Evolutionary conservation across 805 yeast species (phyloP), one percentile per base, ranked within the genome.

Genomic region (Wickerhamomyces xylosicus): DNA sequence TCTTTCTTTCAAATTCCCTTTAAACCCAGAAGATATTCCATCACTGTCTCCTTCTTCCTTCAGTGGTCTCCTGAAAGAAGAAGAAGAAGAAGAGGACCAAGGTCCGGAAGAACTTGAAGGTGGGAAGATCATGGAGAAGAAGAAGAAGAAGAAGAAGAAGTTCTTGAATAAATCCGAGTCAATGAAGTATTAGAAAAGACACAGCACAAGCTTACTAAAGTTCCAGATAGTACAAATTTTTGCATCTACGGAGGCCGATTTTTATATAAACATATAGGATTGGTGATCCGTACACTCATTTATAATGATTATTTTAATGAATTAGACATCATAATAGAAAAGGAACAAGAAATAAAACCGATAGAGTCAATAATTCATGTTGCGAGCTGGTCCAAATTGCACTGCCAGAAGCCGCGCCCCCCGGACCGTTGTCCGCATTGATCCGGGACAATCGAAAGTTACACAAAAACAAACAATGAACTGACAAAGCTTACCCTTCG

Each of bases 1-100:
- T 36, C 51, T 54, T 42, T 52, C 47, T 21, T 52, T 52, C 42
- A 52, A 50, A 32, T 52, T 52, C 38, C 55, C 56, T 21, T 38
- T 35, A 39, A 31, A 31, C 19, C 40, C 37, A 19, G 18, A 34
- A 17, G 42, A 42, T 4, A 31, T 31, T 31, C 33, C 33, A n/a
- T 27, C 35, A 7, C 29, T 10, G 13, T 25, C 29, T 10, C 29
- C 29, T 4, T 7, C 9, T 25, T 4, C 13, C 5, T 25, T 25
- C 31, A n/a, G 41, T 34, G 16, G 38, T 36, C 18, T 17, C 28
- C 14, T 21, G 28, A 22, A n/a, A 27, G 37, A 37, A 33, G 17
- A 20, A 21, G 40, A 16, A n/a, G 20, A n/a, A 6, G 17, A 39
- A n/a, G 14, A 25, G 29, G 29, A 25, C 5, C 5, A 25, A 34